Conservation (phyloP, 257 asterid species). For the Solanum lycopersicoides region DNA sequence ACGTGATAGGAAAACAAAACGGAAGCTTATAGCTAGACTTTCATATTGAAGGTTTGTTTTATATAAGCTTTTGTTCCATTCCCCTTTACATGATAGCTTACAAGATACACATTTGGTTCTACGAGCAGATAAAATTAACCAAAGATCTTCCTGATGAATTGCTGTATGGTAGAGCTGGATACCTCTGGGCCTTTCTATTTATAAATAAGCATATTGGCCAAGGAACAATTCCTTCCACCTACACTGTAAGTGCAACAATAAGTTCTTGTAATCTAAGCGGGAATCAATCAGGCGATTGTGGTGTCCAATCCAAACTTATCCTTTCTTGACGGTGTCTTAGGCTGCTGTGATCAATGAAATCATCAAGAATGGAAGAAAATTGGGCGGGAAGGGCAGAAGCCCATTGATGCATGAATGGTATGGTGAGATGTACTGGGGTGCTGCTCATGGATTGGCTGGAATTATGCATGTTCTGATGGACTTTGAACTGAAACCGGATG, state of each 20-base stretch:
- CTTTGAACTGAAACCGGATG: slow-evolving; percentile 38
- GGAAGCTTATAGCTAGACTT: neutral
- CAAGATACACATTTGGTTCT: neutral
- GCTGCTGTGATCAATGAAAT: slow-evolving; percentile 32
- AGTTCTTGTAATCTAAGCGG: neutral
- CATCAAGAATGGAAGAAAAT: slow-evolving; percentile 40
- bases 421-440: slow-evolving; percentile 70
- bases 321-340: slow-evolving; percentile 14
- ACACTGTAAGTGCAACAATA: slow-evolving; percentile 20
- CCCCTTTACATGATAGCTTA: neutral
- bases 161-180: slow-evolving; percentile 67
- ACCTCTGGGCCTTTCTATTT: slow-evolving; percentile 55
- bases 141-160: slow-evolving; percentile 58
- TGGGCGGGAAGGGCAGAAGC: slow-evolving; percentile 34
- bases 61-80: neutral
- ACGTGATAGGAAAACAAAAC: too few species aligned
- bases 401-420: slow-evolving; percentile 66
- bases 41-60: neutral
- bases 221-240: slow-evolving; percentile 37
- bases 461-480: slow-evolving; percentile 51
- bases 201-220: slow-evolving; percentile 47
- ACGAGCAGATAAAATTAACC: slow-evolving; percentile 39
- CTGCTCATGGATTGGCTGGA: slow-evolving; percentile 88
- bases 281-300: neutral
- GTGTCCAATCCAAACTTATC: too few species aligned